Percentiles rank a stretch among this genome's conserved stretches.
These are phyloP conservation scores for Scytalidium lignicola DNA, from an alignment of 2,329 filamentous ascomycete species.

Conservation along the genomic window DNA sequence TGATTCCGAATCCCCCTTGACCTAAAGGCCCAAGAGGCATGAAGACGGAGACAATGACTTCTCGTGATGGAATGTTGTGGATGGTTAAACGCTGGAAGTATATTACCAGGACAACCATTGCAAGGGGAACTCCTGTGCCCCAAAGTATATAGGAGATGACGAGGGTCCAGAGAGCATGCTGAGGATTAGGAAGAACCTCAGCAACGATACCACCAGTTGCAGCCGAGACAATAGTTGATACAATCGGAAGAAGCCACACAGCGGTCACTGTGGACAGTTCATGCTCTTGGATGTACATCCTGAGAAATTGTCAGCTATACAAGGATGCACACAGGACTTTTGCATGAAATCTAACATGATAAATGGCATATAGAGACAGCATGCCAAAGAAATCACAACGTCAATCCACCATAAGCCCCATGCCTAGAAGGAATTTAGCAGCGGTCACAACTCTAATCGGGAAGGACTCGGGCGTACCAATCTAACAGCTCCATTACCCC, in stretches of 20 bases:
- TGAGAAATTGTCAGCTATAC: constrained; percentile 5
- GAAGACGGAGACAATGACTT: constrained; percentile 64
- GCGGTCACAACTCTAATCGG: constrained; percentile 6
- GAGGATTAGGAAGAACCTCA: constrained; percentile 47
- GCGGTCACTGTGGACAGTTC: constrained; percentile 57
- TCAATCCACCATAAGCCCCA: constrained; percentile 58
- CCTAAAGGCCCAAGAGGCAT: constrained; percentile 63
- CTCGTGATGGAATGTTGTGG: constrained; percentile 60
- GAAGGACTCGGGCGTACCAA: constrained; percentile 26
- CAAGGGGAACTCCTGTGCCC: constrained; percentile 58
- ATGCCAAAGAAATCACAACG: constrained; percentile 44
- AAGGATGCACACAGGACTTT: background rate
- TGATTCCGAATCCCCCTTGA: constrained; percentile 54
- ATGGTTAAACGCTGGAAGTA: constrained; percentile 66
- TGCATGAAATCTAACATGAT: constrained; percentile 39
- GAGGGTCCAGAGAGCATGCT: constrained; percentile 55
- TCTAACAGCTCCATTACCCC: constrained; percentile 52
- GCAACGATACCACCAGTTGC: constrained; percentile 61
- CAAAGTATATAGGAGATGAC: constrained; percentile 64
- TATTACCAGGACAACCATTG: constrained; percentile 57
- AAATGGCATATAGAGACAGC: constrained; percentile 50
- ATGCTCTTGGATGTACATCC: constrained; percentile 31
- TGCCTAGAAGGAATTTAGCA: constrained; percentile 25
- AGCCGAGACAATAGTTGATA: constrained; percentile 60
- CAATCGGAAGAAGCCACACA: constrained; percentile 60